Evolutionary conservation across 78 protist genomes (phyloP).

Genomic region (Trichosphaerium sp.): DNA sequence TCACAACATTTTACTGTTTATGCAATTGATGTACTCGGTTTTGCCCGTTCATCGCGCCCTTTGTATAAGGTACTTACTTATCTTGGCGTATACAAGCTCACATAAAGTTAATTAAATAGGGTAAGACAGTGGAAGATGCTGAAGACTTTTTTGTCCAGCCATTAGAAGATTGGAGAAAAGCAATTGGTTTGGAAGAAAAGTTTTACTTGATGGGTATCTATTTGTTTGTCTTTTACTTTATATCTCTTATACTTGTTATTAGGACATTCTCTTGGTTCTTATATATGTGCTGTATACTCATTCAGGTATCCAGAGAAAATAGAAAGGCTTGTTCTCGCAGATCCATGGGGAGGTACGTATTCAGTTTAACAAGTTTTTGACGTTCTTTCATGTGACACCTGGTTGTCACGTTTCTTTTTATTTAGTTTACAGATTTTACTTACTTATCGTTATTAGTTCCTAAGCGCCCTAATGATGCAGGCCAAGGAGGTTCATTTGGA

Average conservation of each 20-base stretch:
- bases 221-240: too few species aligned
- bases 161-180: conserved; percentile 17
- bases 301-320: conserved; percentile 13
- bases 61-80: too few species aligned
- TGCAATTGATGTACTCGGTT: conserved; percentile 32
- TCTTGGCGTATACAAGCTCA: too few species aligned
- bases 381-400: too few species aligned
- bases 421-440: too few species aligned
- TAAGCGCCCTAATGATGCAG: too few species aligned
- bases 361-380: too few species aligned
- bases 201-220: too few species aligned
- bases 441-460: too few species aligned
- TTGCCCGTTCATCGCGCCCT: conserved; percentile 31
- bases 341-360: conserved; percentile 24
- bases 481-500: too few species aligned
- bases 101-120: too few species aligned
- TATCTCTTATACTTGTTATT: conserved; percentile 25
- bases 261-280: conserved; percentile 40
- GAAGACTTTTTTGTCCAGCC: conserved; percentile 15
- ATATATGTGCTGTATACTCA: conserved; percentile 4
- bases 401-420: too few species aligned
- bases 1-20: conserved; percentile 26
- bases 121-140: conserved; percentile 14
- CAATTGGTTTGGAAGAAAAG: conserved; percentile 18
- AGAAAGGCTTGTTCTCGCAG: background rate